These are phyloP conservation scores for Fusarium goolgardi DNA, from an alignment of 2,329 filamentous ascomycete species.

Conservation along the genomic window DNA sequence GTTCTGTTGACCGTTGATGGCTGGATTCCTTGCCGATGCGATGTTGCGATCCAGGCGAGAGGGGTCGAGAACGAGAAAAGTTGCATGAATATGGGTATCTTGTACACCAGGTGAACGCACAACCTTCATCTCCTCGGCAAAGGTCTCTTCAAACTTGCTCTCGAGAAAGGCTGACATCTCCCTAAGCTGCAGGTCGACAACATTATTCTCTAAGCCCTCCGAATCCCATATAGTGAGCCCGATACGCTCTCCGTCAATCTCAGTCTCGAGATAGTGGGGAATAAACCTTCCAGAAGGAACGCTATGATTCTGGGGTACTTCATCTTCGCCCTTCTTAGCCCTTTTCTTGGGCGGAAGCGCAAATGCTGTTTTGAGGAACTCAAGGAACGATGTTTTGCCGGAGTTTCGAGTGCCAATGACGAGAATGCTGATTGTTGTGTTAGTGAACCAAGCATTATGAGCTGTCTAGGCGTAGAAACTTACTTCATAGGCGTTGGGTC, in stretches of 20 bases:
- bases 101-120: slow-evolving; percentile 90
- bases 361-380: slow-evolving; percentile 90
- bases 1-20: slow-evolving; percentile 63
- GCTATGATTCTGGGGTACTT: slow-evolving; percentile 65
- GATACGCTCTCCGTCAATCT: slow-evolving; percentile 91
- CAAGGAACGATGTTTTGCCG: slow-evolving; percentile 96
- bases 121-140: slow-evolving; percentile 97
- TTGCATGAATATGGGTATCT: slow-evolving; percentile 97
- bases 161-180: slow-evolving; percentile 94
- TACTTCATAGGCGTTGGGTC: slow-evolving; percentile 99
- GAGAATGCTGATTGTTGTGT: slow-evolving; percentile 73
- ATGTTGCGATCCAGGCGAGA: slow-evolving; percentile 86
- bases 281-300: slow-evolving; percentile 78
- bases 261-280: slow-evolving; percentile 91
- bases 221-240: slow-evolving; percentile 98
- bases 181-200: slow-evolving; percentile 92
- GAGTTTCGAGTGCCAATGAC: slow-evolving; percentile 88
- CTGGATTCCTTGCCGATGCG: slow-evolving; percentile 68
- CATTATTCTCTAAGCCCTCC: slow-evolving; percentile 90
- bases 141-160: slow-evolving; percentile 98
- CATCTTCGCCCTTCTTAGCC: slow-evolving; percentile 65
- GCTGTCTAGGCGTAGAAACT: slow-evolving; percentile 57
- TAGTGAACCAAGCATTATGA: not conserved
- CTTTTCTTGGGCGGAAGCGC: slow-evolving; percentile 86
- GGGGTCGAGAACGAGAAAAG: slow-evolving; percentile 92